phyloP scores from a whole-genome alignment of 441 rosid species.

The Erodium trifolium region DNA sequence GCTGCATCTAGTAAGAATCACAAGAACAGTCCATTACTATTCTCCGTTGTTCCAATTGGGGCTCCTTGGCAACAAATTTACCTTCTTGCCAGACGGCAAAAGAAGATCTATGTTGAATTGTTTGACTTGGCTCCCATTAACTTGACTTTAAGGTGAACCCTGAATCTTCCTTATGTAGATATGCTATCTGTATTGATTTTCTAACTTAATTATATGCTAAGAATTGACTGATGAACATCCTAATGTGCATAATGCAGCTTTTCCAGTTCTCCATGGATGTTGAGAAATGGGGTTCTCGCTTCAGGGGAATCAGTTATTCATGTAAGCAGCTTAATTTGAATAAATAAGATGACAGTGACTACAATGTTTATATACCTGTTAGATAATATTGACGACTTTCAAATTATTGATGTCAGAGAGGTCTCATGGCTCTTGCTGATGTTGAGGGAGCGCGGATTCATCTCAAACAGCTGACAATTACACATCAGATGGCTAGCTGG shows the following conservation, averaged over 20 bases:
- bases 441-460: slow-evolving; percentile 90
- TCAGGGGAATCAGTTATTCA: slow-evolving; percentile 84
- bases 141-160: slow-evolving; percentile 63
- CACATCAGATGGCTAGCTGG: slow-evolving; percentile 93
- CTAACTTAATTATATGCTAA: slow-evolving; percentile 15
- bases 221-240: slow-evolving; percentile 25
- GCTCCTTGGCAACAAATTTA: slow-evolving; percentile 95
- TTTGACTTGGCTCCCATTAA: slow-evolving; percentile 72
- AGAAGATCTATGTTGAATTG: slow-evolving; percentile 80
- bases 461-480: slow-evolving; percentile 70
- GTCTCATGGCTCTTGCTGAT: slow-evolving; percentile 96
- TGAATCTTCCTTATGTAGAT: background rate
- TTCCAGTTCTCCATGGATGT: slow-evolving; percentile 95
- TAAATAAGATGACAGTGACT: slow-evolving; percentile 9
- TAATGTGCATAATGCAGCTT: slow-evolving; percentile 47
- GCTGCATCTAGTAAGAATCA: slow-evolving; percentile 32
- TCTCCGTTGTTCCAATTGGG: slow-evolving; percentile 80
- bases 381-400: background rate
- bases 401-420: slow-evolving; percentile 47
- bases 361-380: background rate
- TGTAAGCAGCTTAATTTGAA: slow-evolving; percentile 42
- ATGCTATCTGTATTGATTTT: slow-evolving; percentile 9
- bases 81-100: slow-evolving; percentile 73
- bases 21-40: slow-evolving; percentile 36
- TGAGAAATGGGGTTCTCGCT: slow-evolving; percentile 60